A percentile compares a stretch with the other conserved stretches of the same genome.
Evolutionary conservation across 164 flowering plant species (phyloP).

Genomic region (Magnolia changhungtana): DNA sequence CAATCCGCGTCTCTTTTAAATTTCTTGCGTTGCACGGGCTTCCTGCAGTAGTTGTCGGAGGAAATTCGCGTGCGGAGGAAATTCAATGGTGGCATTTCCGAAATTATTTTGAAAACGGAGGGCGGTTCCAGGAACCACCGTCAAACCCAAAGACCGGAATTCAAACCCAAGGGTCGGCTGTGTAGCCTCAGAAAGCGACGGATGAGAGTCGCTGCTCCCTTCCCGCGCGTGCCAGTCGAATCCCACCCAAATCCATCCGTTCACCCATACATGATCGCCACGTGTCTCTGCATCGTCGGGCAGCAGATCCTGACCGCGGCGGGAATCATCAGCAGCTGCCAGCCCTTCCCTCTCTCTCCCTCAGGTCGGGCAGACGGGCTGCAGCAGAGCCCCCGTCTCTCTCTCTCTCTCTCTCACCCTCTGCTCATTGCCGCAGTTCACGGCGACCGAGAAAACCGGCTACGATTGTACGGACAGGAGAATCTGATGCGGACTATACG

Average conservation of each 20-base stretch:
- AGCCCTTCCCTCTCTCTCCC: background rate
- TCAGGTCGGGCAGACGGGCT: slow-evolving; percentile 8
- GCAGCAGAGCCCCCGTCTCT: background rate
- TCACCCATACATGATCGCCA: background rate
- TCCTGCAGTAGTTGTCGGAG: too few species aligned
- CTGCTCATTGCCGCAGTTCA: background rate
- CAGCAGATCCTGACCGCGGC: background rate
- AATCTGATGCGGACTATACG: slow-evolving; percentile 23
- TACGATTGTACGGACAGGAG: slow-evolving; percentile 9
- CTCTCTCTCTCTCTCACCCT: background rate
- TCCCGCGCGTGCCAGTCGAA: slow-evolving; percentile 8
- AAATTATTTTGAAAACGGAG: too few species aligned
- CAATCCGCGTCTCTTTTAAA: too few species aligned
- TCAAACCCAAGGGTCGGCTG: background rate
- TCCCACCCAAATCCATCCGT: background rate
- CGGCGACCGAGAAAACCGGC: slow-evolving; percentile 10
- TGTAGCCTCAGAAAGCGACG: background rate
- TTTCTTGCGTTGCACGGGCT: too few species aligned
- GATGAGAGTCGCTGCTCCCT: background rate
- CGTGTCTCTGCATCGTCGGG: background rate
- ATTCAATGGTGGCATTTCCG: too few species aligned
- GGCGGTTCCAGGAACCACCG: background rate
- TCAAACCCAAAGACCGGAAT: background rate
- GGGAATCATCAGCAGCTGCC: background rate
- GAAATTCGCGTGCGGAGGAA: too few species aligned